These are phyloP conservation scores for Musa acuminata DNA, from an alignment of 176 grass and related monocot species.

Conservation along the genomic window DNA sequence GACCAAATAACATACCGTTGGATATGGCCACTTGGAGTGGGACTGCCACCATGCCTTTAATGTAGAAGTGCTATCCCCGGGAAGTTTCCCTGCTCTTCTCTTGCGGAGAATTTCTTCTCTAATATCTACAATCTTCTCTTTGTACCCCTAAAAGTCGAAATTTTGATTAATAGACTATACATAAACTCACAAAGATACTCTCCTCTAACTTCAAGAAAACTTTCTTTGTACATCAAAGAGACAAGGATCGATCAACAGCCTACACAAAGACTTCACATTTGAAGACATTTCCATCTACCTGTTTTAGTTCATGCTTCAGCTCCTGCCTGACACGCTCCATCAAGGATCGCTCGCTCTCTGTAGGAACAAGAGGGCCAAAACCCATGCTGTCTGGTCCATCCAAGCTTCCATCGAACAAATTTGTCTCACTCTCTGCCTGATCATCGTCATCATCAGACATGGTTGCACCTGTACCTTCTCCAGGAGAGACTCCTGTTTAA, in stretches of 20 bases:
- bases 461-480: slow-evolving; percentile 88
- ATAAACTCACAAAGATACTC: background rate
- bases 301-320: slow-evolving; percentile 88
- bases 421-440: slow-evolving; percentile 69
- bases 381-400: slow-evolving; percentile 82
- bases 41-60: slow-evolving; percentile 98
- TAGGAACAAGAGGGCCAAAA: slow-evolving; percentile 77
- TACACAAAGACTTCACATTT: too few species aligned
- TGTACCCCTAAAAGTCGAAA: slow-evolving; percentile 55
- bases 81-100: slow-evolving; percentile 84
- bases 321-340: slow-evolving; percentile 83
- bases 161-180: slow-evolving; percentile 7
- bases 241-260: too few species aligned
- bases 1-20: slow-evolving; percentile 43
- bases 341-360: slow-evolving; percentile 92
- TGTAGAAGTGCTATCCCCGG: slow-evolving; percentile 67
- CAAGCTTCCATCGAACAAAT: slow-evolving; percentile 57
- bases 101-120: slow-evolving; percentile 96
- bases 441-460: slow-evolving; percentile 99
- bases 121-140: slow-evolving; percentile 89
- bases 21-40: slow-evolving; percentile 95
- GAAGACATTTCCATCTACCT: slow-evolving; percentile 28
- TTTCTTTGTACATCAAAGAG: too few species aligned
- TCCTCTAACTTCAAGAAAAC: too few species aligned
- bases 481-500: slow-evolving; percentile 70